Evolutionary conservation across 257 asterid species (phyloP), one percentile per base, ranked within the genome.

Genomic region (Scutellaria barbata): DNA sequence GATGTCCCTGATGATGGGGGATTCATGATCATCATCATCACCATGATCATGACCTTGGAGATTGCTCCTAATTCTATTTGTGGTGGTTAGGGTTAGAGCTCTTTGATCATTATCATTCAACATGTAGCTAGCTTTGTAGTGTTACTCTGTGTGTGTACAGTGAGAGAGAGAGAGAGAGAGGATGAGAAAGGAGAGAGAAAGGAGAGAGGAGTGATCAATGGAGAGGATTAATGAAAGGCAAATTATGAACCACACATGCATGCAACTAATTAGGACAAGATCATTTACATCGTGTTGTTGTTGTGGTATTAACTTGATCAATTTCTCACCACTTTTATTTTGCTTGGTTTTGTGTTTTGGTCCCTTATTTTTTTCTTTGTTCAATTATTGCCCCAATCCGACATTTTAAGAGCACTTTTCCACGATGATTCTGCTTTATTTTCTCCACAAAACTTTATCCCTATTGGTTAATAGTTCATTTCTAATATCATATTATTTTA

Each of bases 1-100:
- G 86, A 92, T 92, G 59, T 92, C 98, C 55, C 96, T 73, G 47
- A 90, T 67, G 56, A 56, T 25, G 1, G 85, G 87, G 1, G 85
- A 71, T 0, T 47, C 73, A 6, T 20, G 72, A 8, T 47, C 74
- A 13, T 66, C 67, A 0, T 54, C 22, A 50, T 81, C 85, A 2
- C 14, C 35, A 1, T 9, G 41, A 9, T 79, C 81, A 0, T 63
- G 73, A 7, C 87, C 82, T 59, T 77, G 77, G 6, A 72, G 65
- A n/a, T 69, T 47, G 65, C 52, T 52, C 35, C 35, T 30, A 30
- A 30, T 30, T 30, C 35, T 30, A 4, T 30, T 30, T 2, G 35
- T 58, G 56, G 68, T 74, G 40, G 68, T 67, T 63, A 65, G 63
- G 18, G 79, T 56, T 66, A 85, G 52, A 45, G 84, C 76, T 68